Evolutionary conservation across 768 basidiomycete genomes (phyloP).

Genomic region (Sutorius australiensis): DNA sequence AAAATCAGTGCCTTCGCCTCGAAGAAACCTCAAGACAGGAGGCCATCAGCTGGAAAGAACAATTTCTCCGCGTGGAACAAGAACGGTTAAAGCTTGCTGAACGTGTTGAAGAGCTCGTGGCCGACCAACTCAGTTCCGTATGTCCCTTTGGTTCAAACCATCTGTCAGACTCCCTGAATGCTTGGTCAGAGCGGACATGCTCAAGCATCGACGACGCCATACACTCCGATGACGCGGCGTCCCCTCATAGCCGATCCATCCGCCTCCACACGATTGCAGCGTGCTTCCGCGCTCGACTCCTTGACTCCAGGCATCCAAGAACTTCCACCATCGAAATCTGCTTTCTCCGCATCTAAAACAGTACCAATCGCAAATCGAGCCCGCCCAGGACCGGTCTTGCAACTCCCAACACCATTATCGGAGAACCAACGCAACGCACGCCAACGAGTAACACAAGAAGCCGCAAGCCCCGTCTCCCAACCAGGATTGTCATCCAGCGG

Average conservation of each 20-base stretch:
- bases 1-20: conserved; percentile 54
- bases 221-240: conserved; percentile 33
- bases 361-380: conserved; percentile 5
- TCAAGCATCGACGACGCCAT: conserved; percentile 19
- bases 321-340: conserved; percentile 31
- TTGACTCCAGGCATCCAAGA: conserved; percentile 27
- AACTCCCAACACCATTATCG: conserved; percentile 31
- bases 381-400: conserved; percentile 10
- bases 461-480: background rate
- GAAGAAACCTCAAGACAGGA: conserved; percentile 45
- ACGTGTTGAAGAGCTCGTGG: conserved; percentile 55
- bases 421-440: conserved; percentile 28
- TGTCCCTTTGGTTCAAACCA: conserved; percentile 15
- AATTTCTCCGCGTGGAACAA: conserved; percentile 69
- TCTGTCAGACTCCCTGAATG: conserved; percentile 1
- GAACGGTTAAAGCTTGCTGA: conserved; percentile 58
- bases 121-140: conserved; percentile 44
- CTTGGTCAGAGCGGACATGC: conserved; percentile 14
- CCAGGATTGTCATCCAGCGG: conserved; percentile 8
- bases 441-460: conserved; percentile 15
- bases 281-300: conserved; percentile 16
- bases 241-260: conserved; percentile 24
- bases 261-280: conserved; percentile 24
- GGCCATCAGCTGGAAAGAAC: conserved; percentile 74
- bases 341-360: conserved; percentile 27